Conservation (phyloP, 2,329 filamentous ascomycete species). For the Fusarium redolens region DNA sequence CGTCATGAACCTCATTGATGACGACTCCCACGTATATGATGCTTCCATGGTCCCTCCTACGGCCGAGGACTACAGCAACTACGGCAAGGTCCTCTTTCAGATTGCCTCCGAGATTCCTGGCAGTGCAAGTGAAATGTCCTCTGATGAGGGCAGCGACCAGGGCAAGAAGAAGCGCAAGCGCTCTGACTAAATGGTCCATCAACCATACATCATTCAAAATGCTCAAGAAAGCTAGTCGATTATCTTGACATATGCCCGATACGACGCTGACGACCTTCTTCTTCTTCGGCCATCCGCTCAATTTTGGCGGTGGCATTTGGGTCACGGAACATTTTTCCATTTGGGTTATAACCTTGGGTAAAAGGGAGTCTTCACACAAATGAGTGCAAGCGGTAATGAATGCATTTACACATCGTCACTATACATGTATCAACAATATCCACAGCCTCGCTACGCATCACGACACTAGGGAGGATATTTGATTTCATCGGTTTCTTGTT, state of each 20-base stretch:
- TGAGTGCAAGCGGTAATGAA: constrained; percentile 54
- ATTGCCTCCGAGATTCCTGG: constrained; percentile 79
- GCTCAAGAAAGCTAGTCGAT: constrained; percentile 37
- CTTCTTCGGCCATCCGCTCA: constrained; percentile 42
- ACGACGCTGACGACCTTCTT: constrained; percentile 50
- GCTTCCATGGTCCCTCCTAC: constrained; percentile 57
- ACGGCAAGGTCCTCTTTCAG: constrained; percentile 85
- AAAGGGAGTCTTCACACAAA: constrained; percentile 51
- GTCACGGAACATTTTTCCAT: constrained; percentile 42
- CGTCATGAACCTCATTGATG: constrained; percentile 88
- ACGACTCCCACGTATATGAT: constrained; percentile 62
- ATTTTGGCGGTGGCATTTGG: constrained; percentile 45
- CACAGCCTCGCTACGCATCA: constrained; percentile 47
- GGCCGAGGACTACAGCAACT: constrained; percentile 72
- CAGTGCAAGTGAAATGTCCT: constrained; percentile 69
- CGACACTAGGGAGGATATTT: constrained; percentile 44
- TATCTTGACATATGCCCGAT: constrained; percentile 47
- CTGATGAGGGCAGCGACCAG: constrained; percentile 62
- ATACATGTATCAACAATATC: constrained; percentile 59
- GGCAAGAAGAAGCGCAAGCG: constrained; percentile 79
- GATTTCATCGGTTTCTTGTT: constrained; percentile 36
- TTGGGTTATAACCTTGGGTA: constrained; percentile 48
- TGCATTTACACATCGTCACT: constrained; percentile 54
- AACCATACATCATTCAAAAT: constrained; percentile 27
- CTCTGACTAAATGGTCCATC: constrained; percentile 62